Evolutionary conservation across 2,329 filamentous ascomycete species (phyloP).

Genomic region (Ophiostoma sp.): DNA sequence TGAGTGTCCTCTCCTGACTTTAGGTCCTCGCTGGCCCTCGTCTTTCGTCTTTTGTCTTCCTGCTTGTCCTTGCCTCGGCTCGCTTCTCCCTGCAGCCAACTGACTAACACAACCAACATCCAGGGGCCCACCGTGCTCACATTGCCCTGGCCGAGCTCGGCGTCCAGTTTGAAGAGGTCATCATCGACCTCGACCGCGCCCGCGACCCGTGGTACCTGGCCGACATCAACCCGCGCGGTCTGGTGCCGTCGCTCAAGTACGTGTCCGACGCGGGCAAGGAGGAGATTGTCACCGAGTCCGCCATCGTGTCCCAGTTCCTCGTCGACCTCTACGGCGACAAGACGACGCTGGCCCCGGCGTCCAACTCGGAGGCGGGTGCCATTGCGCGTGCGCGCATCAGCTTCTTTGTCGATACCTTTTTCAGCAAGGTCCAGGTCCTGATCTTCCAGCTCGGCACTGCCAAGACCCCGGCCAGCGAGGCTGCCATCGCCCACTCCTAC

Average conservation of each 20-base stretch:
- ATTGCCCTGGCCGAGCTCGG: conserved; percentile 63
- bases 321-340: conserved; percentile 59
- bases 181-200: conserved; percentile 64
- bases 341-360: conserved; percentile 52
- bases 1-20: not conserved
- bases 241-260: conserved; percentile 67
- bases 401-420: conserved; percentile 53
- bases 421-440: conserved; percentile 39
- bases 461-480: conserved; percentile 46
- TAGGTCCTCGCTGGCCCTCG: too few species aligned
- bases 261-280: conserved; percentile 36
- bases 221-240: conserved; percentile 69
- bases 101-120: not conserved
- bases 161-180: conserved; percentile 62
- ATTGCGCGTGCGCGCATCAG: conserved; percentile 60
- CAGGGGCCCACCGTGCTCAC: conserved; percentile 65
- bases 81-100: not conserved
- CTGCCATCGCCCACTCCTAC: conserved; percentile 45
- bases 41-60: too few species aligned
- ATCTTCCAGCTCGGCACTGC: conserved; percentile 44
- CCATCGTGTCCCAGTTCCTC: conserved; percentile 65
- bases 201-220: conserved; percentile 66
- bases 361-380: conserved; percentile 49
- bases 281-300: conserved; percentile 68
- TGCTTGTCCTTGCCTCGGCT: not conserved